Base-by-base conservation (phyloP, 1,284 basidiomycete species). In the Pseudozyma hubeiensis region DNA sequence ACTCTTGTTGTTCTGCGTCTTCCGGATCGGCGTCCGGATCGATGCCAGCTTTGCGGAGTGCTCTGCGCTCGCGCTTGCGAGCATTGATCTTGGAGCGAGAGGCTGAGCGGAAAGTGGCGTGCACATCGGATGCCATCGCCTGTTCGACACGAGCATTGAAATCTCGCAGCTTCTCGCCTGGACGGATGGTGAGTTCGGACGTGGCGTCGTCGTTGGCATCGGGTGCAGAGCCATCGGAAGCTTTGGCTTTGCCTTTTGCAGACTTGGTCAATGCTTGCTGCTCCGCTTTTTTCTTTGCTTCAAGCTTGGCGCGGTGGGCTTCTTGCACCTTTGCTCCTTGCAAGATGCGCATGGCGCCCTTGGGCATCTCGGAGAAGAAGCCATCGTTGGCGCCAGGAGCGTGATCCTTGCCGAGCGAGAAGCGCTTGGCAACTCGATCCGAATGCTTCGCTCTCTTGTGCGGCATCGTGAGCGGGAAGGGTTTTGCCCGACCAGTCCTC, bases 61-160 rank as follows among this genome's bases (percentile, higher is more conserved):
- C 64, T n/a, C 77, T 68, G 8, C 75, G 65, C 37, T 67, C 69
- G 6, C 78, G 66, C 58, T 80, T 80, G 33, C 68, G 64, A 14
- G 66, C 69, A 30, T 80, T 80, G 43, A 72, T 75, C 19, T 63
- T 46, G 3, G 79, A 76, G 17, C 76, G 53, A 5, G 66, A 52
- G 5, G 73, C 75, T 4, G 65, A 64, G 30, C 66, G 59, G 67
- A 80, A 76, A 0, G 79, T 65, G 17, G 67, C 54, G 19, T 65
- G 69, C 16, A 82, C 60, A 13, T 77, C 71, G 14, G 63, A 40
- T 1, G 80, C 71, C 66, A 82, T 74, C 16, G 77, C 63, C 34
- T 71, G 69, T 41, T 81, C 81, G 16, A 82, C 80, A 40, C 81
- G 72, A 14, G 75, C 64, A 44, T 80, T 82, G 48, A 81, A 82